These are phyloP conservation scores for Glebionis coronaria DNA, from an alignment of 129 eudicot genomes.

Conservation along the genomic window DNA sequence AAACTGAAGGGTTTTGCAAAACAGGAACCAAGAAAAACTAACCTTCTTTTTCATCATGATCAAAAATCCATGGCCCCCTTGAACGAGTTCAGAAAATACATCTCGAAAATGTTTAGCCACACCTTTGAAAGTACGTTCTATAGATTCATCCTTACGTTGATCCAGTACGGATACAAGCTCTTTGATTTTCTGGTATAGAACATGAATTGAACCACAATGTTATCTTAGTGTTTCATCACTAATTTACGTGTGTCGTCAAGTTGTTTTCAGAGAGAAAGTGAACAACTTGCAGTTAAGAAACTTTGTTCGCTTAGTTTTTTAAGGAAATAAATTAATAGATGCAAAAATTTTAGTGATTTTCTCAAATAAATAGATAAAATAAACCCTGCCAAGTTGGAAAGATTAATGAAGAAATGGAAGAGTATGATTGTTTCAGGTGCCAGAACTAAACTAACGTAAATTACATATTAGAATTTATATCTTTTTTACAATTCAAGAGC, in stretches of 20 bases:
- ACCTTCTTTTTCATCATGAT: conserved; percentile 99
- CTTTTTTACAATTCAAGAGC: conserved; percentile 1
- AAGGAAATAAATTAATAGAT: too few species aligned
- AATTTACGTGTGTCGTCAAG: too few species aligned
- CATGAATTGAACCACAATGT: conserved; percentile 6
- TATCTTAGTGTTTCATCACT: conserved; percentile 1
- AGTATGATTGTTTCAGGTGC: neutral
- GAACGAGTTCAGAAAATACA: conserved; percentile 95
- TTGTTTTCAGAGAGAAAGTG: too few species aligned
- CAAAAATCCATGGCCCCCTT: conserved; percentile 91
- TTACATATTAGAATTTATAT: neutral
- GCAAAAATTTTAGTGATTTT: too few species aligned
- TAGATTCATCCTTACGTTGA: conserved; percentile 95
- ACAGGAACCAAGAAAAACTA: conserved; percentile 8
- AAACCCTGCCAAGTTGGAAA: neutral
- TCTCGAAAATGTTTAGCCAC: conserved; percentile 96
- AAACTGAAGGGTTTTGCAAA: neutral
- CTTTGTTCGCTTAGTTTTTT: too few species aligned
- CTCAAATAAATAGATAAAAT: too few species aligned
- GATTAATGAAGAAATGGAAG: neutral
- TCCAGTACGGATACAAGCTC: conserved; percentile 89
- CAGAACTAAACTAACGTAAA: neutral
- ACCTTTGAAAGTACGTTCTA: conserved; percentile 98
- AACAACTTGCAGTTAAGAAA: too few species aligned
- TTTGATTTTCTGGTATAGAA: conserved; percentile 72